Evolutionary conservation across 2,329 filamentous ascomycete genomes (phyloP).

Genomic region (Westerdykella ornata): DNA sequence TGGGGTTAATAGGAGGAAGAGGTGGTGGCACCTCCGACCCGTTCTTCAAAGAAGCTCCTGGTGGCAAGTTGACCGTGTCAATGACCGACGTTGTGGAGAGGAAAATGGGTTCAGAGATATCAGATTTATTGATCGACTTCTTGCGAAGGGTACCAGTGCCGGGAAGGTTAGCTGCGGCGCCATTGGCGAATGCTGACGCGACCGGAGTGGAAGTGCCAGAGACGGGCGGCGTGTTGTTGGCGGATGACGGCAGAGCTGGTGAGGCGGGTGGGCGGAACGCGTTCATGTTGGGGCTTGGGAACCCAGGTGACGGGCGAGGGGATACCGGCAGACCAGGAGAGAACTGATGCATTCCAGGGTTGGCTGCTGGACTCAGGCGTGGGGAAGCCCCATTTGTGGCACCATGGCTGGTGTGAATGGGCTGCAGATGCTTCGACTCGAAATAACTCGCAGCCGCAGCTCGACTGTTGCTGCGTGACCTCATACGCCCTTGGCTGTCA

Average conservation of each 20-base stretch:
- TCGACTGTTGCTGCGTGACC: conserved; percentile 36
- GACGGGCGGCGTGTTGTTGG: conserved; percentile 50
- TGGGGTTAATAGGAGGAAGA: conserved; percentile 55
- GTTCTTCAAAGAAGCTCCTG: conserved; percentile 50
- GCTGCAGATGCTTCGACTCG: conserved; percentile 34
- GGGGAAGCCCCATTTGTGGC: conserved; percentile 16
- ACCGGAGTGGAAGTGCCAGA: conserved; percentile 42
- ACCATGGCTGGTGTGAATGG: conserved; percentile 28
- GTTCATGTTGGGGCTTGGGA: conserved; percentile 30
- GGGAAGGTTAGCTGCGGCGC: conserved; percentile 21
- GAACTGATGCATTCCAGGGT: conserved; percentile 15
- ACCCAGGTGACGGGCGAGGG: conserved; percentile 33
- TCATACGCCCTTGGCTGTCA: conserved; percentile 23
- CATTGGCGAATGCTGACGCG: conserved; percentile 26
- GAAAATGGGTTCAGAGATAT: conserved; percentile 56
- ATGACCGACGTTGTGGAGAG: conserved; percentile 52
- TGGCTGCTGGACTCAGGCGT: conserved; percentile 19
- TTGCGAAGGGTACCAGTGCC: conserved; percentile 42
- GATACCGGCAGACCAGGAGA: conserved; percentile 31
- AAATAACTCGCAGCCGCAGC: conserved; percentile 29
- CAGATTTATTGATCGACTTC: conserved; percentile 53
- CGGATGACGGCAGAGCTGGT: conserved; percentile 45
- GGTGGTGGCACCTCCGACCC: conserved; percentile 45
- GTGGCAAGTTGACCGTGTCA: conserved; percentile 52
- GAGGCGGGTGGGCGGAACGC: conserved; percentile 39